These are phyloP conservation scores for Leccinum cinnamomeum DNA, from an alignment of 1,284 basidiomycete genomes.

Conservation along the genomic window DNA sequence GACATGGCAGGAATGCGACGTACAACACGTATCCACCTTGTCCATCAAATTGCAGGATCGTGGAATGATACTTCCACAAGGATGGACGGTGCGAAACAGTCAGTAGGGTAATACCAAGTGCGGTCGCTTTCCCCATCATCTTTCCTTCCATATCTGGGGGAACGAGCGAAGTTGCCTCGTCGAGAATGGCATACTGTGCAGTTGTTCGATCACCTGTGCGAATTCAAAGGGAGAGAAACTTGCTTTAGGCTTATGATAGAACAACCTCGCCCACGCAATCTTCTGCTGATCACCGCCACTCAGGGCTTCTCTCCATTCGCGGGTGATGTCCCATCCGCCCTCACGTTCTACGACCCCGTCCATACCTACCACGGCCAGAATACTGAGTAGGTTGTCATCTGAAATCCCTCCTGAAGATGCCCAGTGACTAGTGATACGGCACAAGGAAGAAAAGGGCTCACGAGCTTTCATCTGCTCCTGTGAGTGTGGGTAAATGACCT, in stretches of 20 bases:
- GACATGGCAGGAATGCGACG: conserved; percentile 34
- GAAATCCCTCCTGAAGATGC: conserved; percentile 56
- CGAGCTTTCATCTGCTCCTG: conserved; percentile 72
- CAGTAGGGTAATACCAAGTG: conserved; percentile 84
- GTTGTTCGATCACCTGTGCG: conserved; percentile 1
- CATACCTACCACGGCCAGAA: conserved; percentile 85
- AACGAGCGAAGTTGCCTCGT: conserved; percentile 95
- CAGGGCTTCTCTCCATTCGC: conserved; percentile 93
- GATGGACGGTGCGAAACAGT: conserved; percentile 93
- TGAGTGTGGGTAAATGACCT: conserved; percentile 87
- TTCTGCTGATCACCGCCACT: conserved; percentile 89
- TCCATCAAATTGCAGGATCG: conserved; percentile 88
- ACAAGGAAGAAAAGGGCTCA: conserved; percentile 37
- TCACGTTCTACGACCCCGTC: conserved; percentile 90
- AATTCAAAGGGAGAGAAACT: conserved; percentile 10
- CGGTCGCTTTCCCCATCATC: conserved; percentile 95
- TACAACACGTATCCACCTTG: conserved; percentile 85
- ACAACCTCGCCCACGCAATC: conserved; percentile 95
- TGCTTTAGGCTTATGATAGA: conserved; percentile 94
- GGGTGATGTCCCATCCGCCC: conserved; percentile 88
- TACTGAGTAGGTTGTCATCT: conserved; percentile 74
- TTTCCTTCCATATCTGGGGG: conserved; percentile 90
- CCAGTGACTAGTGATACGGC: conserved; percentile 1
- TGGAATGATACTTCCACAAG: conserved; percentile 93
- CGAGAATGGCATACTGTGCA: conserved; percentile 87